Base-by-base conservation (phyloP, 805 yeast species). In the Kuraishia molischiana region DNA sequence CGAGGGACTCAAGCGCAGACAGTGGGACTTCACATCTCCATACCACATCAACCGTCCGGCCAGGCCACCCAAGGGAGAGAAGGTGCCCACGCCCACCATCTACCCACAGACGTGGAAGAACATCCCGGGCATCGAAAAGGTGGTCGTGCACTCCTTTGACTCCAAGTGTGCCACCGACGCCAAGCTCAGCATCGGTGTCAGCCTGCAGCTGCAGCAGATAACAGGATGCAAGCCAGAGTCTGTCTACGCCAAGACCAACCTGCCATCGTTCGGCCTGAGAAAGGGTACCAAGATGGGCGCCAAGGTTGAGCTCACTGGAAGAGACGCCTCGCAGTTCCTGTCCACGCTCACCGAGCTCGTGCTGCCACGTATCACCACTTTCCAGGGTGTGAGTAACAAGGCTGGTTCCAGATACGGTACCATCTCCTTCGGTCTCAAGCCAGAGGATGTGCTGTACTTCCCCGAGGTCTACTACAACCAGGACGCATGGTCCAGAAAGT, bases 401-500 rank as follows among this genome's bases (percentile, higher is more conserved):
- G 65, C 87, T 3, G 98, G 97, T 43, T 97, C 89, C 58, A 68
- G 72, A 38, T 72, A 69, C 51, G 99, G 98, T 41, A 84, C 85
- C 56, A 72, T 94, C 41, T 72, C 92, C 8, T 79, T 92, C 53
- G 96, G 96, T 33, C 61, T 92, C 48, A 74, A 73, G 30, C 77
- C 85, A 2, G 85, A 81, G 38, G 86, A 85, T 50, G 75, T 84
- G 37, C 77, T 74, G 50, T 71, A 69, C 53, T 92, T 92, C 72
- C 99, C 99, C 3, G 98, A 92, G 61, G 77, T 92, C 44, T 95
- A 89, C 54, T 74, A 79, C 41, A 86, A 83, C 60, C 86, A 80
- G 56, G 97, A 90, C 57, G 65, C 83, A 45, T 92, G 90, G 85
- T 89, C 95, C 29, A 74, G 68, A 45, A 76, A 87, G 22, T 85